These are phyloP conservation scores for Kodamaea neixiangensis DNA, from an alignment of 805 yeast genomes.

Conservation along the genomic window DNA sequence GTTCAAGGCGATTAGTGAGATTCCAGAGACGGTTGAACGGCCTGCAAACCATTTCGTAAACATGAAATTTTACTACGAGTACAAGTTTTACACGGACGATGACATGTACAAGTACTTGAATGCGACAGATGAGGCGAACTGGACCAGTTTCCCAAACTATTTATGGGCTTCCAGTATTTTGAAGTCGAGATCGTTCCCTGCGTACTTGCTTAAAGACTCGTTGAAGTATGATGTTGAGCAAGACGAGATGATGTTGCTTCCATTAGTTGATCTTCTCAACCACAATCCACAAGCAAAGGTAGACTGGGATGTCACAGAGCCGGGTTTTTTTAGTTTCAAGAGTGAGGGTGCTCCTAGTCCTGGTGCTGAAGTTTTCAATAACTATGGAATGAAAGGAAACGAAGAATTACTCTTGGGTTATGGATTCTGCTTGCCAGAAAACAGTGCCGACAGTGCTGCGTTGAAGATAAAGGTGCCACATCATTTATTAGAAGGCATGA, in stretches of 20 bases:
- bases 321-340: conserved; percentile 42
- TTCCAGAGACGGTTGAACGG: conserved; percentile 31
- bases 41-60: conserved; percentile 40
- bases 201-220: conserved; percentile 49
- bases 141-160: conserved; percentile 69
- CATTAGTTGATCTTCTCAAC: conserved; percentile 77
- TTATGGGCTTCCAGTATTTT: conserved; percentile 75
- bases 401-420: conserved; percentile 80
- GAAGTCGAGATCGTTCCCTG: conserved; percentile 81
- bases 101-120: conserved; percentile 31
- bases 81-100: conserved; percentile 38
- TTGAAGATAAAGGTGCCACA: conserved; percentile 58
- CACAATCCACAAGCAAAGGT: conserved; percentile 65
- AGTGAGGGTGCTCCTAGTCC: conserved; percentile 27
- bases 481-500: conserved; percentile 31
- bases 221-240: conserved; percentile 27
- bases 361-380: conserved; percentile 60
- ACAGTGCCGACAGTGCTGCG: conserved; percentile 58
- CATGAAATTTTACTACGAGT: conserved; percentile 46
- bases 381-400: conserved; percentile 87
- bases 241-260: conserved; percentile 69
- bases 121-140: conserved; percentile 33
- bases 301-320: conserved; percentile 51
- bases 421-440: conserved; percentile 68
- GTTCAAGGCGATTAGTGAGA: conserved; percentile 40